These are phyloP conservation scores for Apophysomyces sp. DNA, from an alignment of 371 early-diverging fungal genomes.

Conservation along the genomic window DNA sequence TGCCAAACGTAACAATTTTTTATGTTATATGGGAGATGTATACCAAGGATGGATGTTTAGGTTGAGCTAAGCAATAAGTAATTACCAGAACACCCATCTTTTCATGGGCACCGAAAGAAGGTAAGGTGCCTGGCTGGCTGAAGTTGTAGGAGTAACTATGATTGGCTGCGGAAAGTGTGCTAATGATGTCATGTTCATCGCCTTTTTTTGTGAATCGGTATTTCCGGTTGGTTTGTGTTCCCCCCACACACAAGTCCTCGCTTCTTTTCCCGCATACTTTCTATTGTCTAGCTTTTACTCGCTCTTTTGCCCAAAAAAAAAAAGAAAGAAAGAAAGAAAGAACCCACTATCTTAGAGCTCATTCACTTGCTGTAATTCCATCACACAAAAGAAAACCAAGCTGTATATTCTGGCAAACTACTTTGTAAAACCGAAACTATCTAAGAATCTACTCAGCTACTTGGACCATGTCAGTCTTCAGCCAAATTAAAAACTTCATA, in stretches of 20 bases:
- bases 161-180: background rate
- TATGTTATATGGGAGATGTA: too few relatives aligned
- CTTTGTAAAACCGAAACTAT: background rate
- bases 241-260: background rate
- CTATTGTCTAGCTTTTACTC: background rate
- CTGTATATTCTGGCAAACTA: background rate
- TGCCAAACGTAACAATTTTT: too few relatives aligned
- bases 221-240: background rate
- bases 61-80: background rate
- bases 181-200: background rate
- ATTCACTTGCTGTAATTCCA: background rate
- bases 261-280: slow-evolving; percentile 1
- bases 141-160: background rate
- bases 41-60: background rate
- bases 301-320: background rate
- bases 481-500: slow-evolving; percentile 51
- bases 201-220: background rate
- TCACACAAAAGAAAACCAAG: background rate
- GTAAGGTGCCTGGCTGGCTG: background rate
- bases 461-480: slow-evolving; percentile 34
- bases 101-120: background rate
- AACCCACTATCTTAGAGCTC: background rate
- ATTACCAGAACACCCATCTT: background rate
- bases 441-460: background rate
- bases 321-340: background rate